A percentile compares a stretch with the other conserved stretches of the same genome.
Evolutionary conservation across 306 rosid genomes (phyloP).

Genomic region (Albizia julibrissin): DNA sequence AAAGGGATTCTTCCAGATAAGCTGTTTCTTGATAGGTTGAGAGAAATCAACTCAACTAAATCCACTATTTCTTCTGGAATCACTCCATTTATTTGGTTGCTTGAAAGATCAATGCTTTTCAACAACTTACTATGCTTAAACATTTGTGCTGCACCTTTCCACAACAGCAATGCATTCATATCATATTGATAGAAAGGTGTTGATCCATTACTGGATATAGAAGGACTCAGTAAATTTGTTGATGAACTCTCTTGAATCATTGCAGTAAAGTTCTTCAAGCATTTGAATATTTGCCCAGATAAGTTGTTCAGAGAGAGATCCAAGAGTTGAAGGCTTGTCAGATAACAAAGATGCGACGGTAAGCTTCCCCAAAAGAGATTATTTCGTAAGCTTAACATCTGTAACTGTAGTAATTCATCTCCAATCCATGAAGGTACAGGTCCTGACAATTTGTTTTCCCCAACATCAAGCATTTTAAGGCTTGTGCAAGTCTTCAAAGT

Average conservation of each 20-base stretch:
- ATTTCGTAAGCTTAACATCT: constrained; percentile 16
- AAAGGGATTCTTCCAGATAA: background rate
- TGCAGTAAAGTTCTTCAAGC: constrained; percentile 30
- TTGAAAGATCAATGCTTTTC: constrained; percentile 31
- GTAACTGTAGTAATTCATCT: background rate
- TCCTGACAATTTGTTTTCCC: constrained; percentile 26
- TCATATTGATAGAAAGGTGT: background rate
- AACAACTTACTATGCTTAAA: background rate
- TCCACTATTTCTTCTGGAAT: constrained; percentile 17
- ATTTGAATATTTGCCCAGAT: constrained; percentile 7
- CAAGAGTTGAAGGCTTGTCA: constrained; percentile 5
- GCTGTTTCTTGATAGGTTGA: constrained; percentile 24
- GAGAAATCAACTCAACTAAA: constrained; percentile 22
- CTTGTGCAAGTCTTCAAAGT: constrained; percentile 26
- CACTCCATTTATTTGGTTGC: constrained; percentile 14
- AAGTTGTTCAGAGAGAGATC: constrained; percentile 31
- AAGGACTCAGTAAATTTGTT: background rate
- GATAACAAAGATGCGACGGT: constrained; percentile 16
- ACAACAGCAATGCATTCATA: constrained; percentile 16
- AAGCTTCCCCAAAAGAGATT: constrained; percentile 22
- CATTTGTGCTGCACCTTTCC: constrained; percentile 32
- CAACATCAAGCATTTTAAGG: constrained; percentile 12
- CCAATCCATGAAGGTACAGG: constrained; percentile 36
- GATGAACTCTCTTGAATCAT: constrained; percentile 19
- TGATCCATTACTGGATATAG: background rate